phyloP scores from a whole-genome alignment of 108 stramenopile species.

The Cyclostephanos tholiformis region DNA sequence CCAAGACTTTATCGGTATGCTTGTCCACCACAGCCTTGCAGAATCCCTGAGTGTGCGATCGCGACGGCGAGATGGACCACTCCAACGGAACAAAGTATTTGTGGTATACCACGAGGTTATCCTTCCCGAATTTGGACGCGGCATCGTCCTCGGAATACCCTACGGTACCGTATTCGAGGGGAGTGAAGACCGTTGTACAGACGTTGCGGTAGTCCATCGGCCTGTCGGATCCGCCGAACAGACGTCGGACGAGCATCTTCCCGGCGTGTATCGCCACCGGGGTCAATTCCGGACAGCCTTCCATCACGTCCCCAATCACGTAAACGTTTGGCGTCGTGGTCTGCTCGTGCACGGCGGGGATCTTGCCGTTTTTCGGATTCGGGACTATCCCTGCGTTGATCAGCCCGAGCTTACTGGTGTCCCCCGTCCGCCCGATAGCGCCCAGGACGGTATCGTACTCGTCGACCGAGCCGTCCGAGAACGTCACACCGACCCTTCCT shows the following conservation, averaged over 20 bases:
- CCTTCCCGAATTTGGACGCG: conserved; percentile 73
- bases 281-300: conserved; percentile 96
- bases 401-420: conserved; percentile 87
- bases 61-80: conserved; percentile 85
- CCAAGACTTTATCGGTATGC: conserved; percentile 77
- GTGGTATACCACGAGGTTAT: conserved; percentile 91
- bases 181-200: conserved; percentile 98
- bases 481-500: conserved; percentile 86
- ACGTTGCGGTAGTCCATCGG: conserved; percentile 93
- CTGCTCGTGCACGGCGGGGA: conserved; percentile 85
- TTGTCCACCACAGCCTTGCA: conserved; percentile 91
- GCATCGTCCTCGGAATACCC: conserved; percentile 97
- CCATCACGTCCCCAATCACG: conserved; percentile 97
- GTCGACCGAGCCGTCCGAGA: conserved; percentile 78
- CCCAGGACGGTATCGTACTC: conserved; percentile 89
- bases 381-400: conserved; percentile 73
- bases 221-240: conserved; percentile 87
- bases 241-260: conserved; percentile 79
- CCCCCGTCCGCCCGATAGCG: conserved; percentile 93
- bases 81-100: conserved; percentile 94
- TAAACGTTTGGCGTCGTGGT: conserved; percentile 91
- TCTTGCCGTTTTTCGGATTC: conserved; percentile 82
- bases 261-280: conserved; percentile 99
- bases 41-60: conserved; percentile 71
- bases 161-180: conserved; percentile 94